Percentiles rank a stretch among this genome's conserved stretches.
These are phyloP conservation scores for Leccinum subrobustum DNA, from an alignment of 1,284 basidiomycete genomes.

Conservation along the genomic window DNA sequence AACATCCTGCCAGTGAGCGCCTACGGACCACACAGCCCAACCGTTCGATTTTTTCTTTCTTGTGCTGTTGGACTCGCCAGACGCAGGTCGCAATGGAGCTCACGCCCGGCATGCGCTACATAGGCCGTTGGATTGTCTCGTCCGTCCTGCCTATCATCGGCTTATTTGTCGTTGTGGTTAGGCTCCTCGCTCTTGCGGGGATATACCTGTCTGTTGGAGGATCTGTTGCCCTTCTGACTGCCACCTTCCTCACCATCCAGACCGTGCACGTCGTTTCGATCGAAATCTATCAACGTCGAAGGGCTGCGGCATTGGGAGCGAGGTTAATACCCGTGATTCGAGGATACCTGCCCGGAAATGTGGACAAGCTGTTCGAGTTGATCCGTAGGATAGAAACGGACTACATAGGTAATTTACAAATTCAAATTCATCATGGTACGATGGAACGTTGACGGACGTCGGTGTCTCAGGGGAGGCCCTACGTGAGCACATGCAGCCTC, in stretches of 20 bases:
- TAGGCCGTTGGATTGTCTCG: slow-evolving; percentile 13
- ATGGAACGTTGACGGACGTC: slow-evolving; percentile 3
- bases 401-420: slow-evolving; percentile 27
- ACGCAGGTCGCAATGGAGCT: slow-evolving; percentile 14
- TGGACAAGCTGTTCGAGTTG: slow-evolving; percentile 22
- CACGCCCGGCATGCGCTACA: slow-evolving; percentile 26
- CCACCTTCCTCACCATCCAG: slow-evolving; percentile 3
- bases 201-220: slow-evolving; percentile 11
- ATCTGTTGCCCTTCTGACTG: slow-evolving; percentile 6
- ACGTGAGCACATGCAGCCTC: slow-evolving; percentile 14
- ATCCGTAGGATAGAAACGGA: slow-evolving; percentile 16
- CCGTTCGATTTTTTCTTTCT: not conserved
- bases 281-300: slow-evolving; percentile 16
- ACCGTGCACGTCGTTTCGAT: slow-evolving; percentile 2
- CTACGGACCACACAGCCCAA: not conserved
- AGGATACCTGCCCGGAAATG: slow-evolving; percentile 27
- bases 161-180: slow-evolving; percentile 14
- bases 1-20: not conserved
- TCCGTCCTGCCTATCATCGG: slow-evolving; percentile 12
- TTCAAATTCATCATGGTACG: not conserved
- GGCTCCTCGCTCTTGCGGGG: slow-evolving; percentile 8
- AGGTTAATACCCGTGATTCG: slow-evolving; percentile 20
- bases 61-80: not conserved
- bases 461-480: slow-evolving; percentile 11
- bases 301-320: slow-evolving; percentile 22